These are phyloP conservation scores for Cicer cuneatum DNA, from an alignment of 306 rosid species.

Conservation along the genomic window DNA sequence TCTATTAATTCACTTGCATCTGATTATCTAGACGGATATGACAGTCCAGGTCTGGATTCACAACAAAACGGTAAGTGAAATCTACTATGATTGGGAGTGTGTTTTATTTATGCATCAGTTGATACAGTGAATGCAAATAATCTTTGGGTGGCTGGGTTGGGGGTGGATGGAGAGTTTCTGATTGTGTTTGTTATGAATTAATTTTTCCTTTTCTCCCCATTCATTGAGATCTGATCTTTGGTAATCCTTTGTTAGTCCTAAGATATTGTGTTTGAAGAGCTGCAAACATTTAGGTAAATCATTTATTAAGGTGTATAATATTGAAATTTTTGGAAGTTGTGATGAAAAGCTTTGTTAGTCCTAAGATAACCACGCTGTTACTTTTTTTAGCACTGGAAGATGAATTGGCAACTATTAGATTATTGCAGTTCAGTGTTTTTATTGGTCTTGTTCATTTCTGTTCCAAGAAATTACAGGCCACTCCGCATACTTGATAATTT, in stretches of 20 bases:
- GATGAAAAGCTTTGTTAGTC: constrained; percentile 28
- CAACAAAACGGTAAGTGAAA: constrained; percentile 48
- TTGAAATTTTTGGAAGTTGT: constrained; percentile 18
- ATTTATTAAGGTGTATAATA: constrained; percentile 30
- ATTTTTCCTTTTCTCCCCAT: background rate
- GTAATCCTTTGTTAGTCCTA: constrained; percentile 27
- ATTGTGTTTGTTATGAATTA: constrained; percentile 11
- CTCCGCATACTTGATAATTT: constrained; percentile 26
- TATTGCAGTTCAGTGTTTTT: constrained; percentile 24
- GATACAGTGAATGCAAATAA: constrained; percentile 32
- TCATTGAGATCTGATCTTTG: constrained; percentile 18
- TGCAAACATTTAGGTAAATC: constrained; percentile 12
- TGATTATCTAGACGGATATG: constrained; percentile 71
- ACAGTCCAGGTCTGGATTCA: constrained; percentile 58
- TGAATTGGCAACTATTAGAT: constrained; percentile 6
- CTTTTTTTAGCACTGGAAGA: constrained; percentile 12
- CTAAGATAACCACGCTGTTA: constrained; percentile 21
- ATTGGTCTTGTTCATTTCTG: background rate
- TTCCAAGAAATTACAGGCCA: constrained; percentile 35
- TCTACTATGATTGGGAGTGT: constrained; percentile 26
- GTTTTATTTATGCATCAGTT: constrained; percentile 30
- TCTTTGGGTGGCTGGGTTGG: constrained; percentile 12
- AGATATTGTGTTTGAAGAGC: constrained; percentile 4
- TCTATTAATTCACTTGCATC: constrained; percentile 63
- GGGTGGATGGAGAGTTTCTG: constrained; percentile 14